Conservation (phyloP, 2,329 filamentous ascomycete genomes). For the Madurella fahalii region DNA sequence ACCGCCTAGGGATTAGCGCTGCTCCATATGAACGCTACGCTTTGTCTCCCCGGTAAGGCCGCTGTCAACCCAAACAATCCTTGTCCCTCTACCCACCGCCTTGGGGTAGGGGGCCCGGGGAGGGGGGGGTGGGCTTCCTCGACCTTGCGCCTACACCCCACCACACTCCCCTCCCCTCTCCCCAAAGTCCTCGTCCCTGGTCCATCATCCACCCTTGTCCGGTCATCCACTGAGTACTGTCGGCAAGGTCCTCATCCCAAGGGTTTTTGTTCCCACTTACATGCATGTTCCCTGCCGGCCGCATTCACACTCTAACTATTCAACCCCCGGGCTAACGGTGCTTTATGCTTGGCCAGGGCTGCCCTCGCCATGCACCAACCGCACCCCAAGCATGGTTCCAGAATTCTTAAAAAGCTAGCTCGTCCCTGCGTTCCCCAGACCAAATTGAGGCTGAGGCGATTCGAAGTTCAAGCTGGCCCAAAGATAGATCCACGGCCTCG, state of each 20-base stretch:
- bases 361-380: conserved; percentile 12
- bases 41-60: conserved; percentile 21
- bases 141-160: conserved; percentile 2
- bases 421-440: conserved; percentile 21
- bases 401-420: conserved; percentile 25
- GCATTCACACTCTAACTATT: conserved; percentile 16
- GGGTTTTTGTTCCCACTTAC: conserved; percentile 15
- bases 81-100: background rate
- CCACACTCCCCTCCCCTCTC: conserved; percentile 7
- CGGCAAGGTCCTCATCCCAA: too few relatives aligned
- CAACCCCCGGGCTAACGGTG: conserved; percentile 15
- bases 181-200: too few relatives aligned
- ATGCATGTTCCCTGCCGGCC: conserved; percentile 22
- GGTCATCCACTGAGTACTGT: conserved; percentile 16
- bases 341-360: conserved; percentile 10
- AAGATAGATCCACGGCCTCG: conserved; percentile 24
- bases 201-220: conserved; percentile 9
- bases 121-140: background rate
- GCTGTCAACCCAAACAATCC: conserved; percentile 17
- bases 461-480: conserved; percentile 21
- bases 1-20: conserved; percentile 7
- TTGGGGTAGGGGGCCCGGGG: background rate
- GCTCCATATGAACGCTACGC: conserved; percentile 2
- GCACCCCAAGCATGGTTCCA: conserved; percentile 18
- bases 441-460: conserved; percentile 26